Evolutionary conservation across 176 grass and related monocot species (phyloP).

Genomic region (Metroxylon sagu): DNA sequence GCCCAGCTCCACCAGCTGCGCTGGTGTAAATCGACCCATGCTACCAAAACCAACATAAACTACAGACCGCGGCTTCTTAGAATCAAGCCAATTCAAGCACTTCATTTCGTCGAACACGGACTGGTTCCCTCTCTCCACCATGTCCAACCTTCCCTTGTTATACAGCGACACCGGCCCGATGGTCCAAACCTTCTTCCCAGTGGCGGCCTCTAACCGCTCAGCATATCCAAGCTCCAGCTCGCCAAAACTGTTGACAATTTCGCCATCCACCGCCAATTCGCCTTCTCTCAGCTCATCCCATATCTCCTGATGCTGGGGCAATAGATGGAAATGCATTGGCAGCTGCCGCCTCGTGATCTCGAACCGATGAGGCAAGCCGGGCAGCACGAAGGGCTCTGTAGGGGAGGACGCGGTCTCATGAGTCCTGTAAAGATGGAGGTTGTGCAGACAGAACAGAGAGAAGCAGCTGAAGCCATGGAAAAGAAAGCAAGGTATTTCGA

Average conservation of each 20-base stretch:
- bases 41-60: constrained; percentile 77
- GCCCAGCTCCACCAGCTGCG: constrained; percentile 59
- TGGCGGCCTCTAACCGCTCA: constrained; percentile 5
- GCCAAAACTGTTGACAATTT: constrained; percentile 64
- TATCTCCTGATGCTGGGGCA: not conserved
- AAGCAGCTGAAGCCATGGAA: constrained; percentile 68
- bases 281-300: constrained; percentile 20
- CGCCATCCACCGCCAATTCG: constrained; percentile 36
- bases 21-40: constrained; percentile 17
- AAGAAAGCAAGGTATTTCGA: constrained; percentile 50
- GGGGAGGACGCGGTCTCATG: constrained; percentile 17
- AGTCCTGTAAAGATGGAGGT: constrained; percentile 26
- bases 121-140: constrained; percentile 7
- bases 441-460: no score
- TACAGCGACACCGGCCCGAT: constrained; percentile 53
- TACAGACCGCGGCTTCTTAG: constrained; percentile 37
- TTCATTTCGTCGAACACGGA: constrained; percentile 16
- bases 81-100: constrained; percentile 52
- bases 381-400: constrained; percentile 37
- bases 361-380: constrained; percentile 28
- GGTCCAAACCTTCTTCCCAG: constrained; percentile 30
- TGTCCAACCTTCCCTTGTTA: not conserved
- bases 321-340: constrained; percentile 14
- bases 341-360: constrained; percentile 39
- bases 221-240: constrained; percentile 55